These are phyloP conservation scores for Schrenkiella parvula DNA, from an alignment of 345 rosid species.

Conservation along the genomic window DNA sequence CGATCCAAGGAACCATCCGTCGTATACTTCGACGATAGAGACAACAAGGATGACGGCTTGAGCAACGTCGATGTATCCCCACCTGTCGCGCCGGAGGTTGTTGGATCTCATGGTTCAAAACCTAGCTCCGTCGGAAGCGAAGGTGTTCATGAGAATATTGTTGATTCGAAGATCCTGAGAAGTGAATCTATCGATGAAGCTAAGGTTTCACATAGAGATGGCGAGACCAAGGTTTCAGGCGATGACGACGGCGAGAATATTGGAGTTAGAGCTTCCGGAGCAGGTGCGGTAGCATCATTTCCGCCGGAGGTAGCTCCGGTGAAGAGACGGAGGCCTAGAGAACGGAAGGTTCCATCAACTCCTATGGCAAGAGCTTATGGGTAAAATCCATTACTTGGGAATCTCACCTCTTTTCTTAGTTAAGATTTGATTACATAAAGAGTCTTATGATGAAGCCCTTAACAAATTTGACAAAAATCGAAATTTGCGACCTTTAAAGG, in stretches of 20 bases:
- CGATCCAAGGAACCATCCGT: slow-evolving; percentile 60
- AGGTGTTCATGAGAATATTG: background rate
- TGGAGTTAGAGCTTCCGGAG: slow-evolving; percentile 18
- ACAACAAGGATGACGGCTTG: background rate
- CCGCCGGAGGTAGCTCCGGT: slow-evolving; percentile 19
- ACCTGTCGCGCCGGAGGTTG: background rate
- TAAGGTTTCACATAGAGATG: slow-evolving; percentile 19
- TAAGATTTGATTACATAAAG: background rate
- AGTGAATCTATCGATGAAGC: slow-evolving; percentile 1
- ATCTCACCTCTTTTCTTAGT: background rate
- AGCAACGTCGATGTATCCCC: background rate
- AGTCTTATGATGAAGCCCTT: background rate
- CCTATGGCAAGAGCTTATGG: slow-evolving; percentile 88
- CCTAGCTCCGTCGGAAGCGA: slow-evolving; percentile 5
- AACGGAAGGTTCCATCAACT: slow-evolving; percentile 85
- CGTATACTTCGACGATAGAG: slow-evolving; percentile 39
- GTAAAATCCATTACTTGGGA: slow-evolving; percentile 33
- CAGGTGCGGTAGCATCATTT: background rate
- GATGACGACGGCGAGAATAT: slow-evolving; percentile 8
- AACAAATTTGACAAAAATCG: background rate
- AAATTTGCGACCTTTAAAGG: slow-evolving; percentile 50
- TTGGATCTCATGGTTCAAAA: slow-evolving; percentile 12
- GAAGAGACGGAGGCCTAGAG: slow-evolving; percentile 82
- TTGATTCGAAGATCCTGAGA: slow-evolving; percentile 17
- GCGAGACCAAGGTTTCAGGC: slow-evolving; percentile 19